phyloP scores from a whole-genome alignment of 2,329 filamentous ascomycete genomes.

The Sclerotinia trifoliorum region DNA sequence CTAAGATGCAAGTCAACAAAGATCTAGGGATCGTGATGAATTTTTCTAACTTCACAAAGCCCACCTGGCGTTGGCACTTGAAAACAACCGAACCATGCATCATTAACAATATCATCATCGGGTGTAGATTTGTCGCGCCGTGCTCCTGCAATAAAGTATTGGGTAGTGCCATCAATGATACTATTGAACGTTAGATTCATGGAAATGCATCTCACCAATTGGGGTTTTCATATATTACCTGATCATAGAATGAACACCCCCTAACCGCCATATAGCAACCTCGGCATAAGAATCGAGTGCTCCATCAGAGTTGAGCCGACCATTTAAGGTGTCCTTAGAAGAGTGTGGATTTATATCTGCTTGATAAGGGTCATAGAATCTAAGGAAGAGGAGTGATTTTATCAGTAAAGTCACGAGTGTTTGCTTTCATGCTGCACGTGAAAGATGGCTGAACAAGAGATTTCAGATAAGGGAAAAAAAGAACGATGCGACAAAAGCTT shows the following conservation, averaged over 20 bases:
- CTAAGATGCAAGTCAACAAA: conserved; percentile 2
- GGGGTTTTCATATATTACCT: conserved; percentile 28
- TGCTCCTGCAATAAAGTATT: conserved; percentile 37
- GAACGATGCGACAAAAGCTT: background rate
- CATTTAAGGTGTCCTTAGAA: conserved; percentile 30
- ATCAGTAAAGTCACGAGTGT: background rate
- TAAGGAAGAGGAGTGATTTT: conserved; percentile 7
- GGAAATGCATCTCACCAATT: background rate
- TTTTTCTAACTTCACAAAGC: conserved; percentile 34
- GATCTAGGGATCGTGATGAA: background rate
- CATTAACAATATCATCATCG: conserved; percentile 20
- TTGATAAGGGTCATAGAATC: conserved; percentile 35
- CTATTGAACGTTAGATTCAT: conserved; percentile 12
- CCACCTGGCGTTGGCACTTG: conserved; percentile 34
- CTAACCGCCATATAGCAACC: conserved; percentile 48
- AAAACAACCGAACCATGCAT: conserved; percentile 35
- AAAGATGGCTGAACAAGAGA: background rate
- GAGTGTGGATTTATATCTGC: conserved; percentile 13
- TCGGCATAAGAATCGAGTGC: conserved; percentile 45
- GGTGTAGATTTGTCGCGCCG: conserved; percentile 17
- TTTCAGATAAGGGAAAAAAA: background rate
- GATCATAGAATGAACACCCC: conserved; percentile 36
- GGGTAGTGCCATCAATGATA: conserved; percentile 24
- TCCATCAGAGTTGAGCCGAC: conserved; percentile 35
- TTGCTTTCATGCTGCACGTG: background rate